Percentiles rank a stretch among this genome's conserved stretches.
These are phyloP conservation scores for Phaeosphaeria sp. DNA, from an alignment of 2,329 filamentous ascomycete species.

Conservation along the genomic window DNA sequence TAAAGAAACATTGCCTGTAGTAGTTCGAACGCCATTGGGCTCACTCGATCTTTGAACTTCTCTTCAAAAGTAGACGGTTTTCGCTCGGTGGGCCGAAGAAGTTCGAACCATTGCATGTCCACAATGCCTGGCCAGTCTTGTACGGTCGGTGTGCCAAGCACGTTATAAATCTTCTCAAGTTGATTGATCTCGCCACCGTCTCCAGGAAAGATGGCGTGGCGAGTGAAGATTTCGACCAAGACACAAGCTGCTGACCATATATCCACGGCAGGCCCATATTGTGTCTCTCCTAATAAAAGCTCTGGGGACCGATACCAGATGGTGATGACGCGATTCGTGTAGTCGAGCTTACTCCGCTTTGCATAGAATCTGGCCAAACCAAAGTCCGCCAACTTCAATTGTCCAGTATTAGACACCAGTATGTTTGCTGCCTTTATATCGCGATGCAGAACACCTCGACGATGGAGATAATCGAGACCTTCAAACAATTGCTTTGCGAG, in stretches of 20 bases:
- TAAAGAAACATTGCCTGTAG: slow-evolving; percentile 86
- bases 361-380: slow-evolving; percentile 95
- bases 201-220: slow-evolving; percentile 91
- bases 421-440: slow-evolving; percentile 99
- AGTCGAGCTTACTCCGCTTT: slow-evolving; percentile 89
- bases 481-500: slow-evolving; percentile 92
- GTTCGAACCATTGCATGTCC: slow-evolving; percentile 97
- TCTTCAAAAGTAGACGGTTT: slow-evolving; percentile 79
- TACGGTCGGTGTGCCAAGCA: slow-evolving; percentile 85
- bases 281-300: slow-evolving; percentile 86
- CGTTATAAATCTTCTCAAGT: slow-evolving; percentile 92
- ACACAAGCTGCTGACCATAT: slow-evolving; percentile 98
- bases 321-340: slow-evolving; percentile 97
- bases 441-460: slow-evolving; percentile 89
- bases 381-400: slow-evolving; percentile 94
- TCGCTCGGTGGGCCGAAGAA: slow-evolving; percentile 79
- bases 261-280: slow-evolving; percentile 96
- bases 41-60: slow-evolving; percentile 78
- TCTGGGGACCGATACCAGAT: slow-evolving; percentile 99
- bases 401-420: slow-evolving; percentile 85
- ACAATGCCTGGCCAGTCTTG: slow-evolving; percentile 85
- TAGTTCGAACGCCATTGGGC: slow-evolving; percentile 81
- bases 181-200: slow-evolving; percentile 96
- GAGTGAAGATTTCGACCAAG: slow-evolving; percentile 93
- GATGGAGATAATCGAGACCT: slow-evolving; percentile 91